Base-by-base conservation (phyloP, 768 basidiomycete species). In the Phaffia australis region DNA sequence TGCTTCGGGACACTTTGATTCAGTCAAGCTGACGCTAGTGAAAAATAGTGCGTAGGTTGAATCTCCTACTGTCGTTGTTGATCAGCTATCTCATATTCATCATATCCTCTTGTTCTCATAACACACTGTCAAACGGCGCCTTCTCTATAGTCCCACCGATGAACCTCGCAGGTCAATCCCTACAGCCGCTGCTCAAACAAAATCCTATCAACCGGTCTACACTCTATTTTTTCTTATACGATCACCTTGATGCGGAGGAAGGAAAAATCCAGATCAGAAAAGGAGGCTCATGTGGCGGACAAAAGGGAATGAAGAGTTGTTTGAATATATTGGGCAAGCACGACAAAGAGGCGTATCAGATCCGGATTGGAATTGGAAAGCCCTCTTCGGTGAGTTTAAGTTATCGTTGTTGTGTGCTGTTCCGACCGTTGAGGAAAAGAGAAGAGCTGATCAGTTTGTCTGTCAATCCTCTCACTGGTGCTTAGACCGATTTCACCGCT, bases 181-280 rank as follows among this genome's bases (percentile, higher is more conserved):
- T 61, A 1, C 25, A 29, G 29, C 49, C 49, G 35, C 47, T 61
- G 0, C 60, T 61, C 49, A 51, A 29, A 29, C 49, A 32, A 9
- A 50, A 27, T 32, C 60, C 60, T 18, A 27, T 61, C 46, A 49
- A 60, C 47, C 8, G 27, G 9, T 61, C 60, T 3, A 61, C 60
- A n/a, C 2, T 61, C 5, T 61, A 61, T 27, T 61, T 29, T 48
- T 51, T 61, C 25, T 32, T 61, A 16, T 47, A 61, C 27, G 60
- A 61, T 32, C 60, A 61, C 25, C 60, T 61, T 51, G 60, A 61
- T 51, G 49, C 32, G 29, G 49, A 61, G 27, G 60, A 61, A 32
- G 60, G 60, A 48, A 47, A 29, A 23, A 50, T 61, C 18, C 60
- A 61, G 48, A 61, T 61, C 18, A 9, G 60, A 1, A 48, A 21